Conservation (phyloP, 2,329 filamentous ascomycete species). For the Orbilia quercus region DNA sequence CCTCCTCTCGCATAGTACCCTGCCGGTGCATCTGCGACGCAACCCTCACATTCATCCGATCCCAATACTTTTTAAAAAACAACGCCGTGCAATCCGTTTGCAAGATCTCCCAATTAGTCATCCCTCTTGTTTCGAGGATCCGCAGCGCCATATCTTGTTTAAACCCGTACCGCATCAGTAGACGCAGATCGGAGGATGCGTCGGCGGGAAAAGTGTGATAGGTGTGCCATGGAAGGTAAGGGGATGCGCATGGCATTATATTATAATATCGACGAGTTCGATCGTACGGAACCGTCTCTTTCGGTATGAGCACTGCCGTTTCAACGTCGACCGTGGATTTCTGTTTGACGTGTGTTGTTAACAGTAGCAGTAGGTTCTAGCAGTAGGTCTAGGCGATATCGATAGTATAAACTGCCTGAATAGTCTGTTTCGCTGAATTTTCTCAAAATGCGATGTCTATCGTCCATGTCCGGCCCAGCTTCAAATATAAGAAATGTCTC, state of each 20-base stretch:
- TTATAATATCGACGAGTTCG: neutral
- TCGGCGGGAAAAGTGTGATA: conserved; percentile 34
- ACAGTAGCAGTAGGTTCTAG: no score
- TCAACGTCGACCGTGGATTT: no score
- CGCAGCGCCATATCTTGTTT: conserved; percentile 25
- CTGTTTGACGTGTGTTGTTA: no score
- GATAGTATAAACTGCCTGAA: no score
- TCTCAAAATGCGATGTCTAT: no score
- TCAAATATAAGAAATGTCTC: neutral
- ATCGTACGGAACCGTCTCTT: no score
- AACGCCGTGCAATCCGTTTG: conserved; percentile 46
- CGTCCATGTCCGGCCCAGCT: no score
- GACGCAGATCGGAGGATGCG: conserved; percentile 34
- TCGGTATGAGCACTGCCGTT: no score
- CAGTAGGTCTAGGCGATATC: no score
- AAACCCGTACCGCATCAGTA: conserved; percentile 48
- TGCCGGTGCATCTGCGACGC: conserved; percentile 18
- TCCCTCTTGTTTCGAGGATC: conserved; percentile 40
- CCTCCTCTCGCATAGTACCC: neutral
- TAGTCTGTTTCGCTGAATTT: no score
- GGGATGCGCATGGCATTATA: conserved; percentile 41
- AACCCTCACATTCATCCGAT: conserved; percentile 42
- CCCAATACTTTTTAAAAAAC: conserved; percentile 49
- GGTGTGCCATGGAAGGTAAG: conserved; percentile 28
- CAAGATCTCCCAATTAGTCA: conserved; percentile 49